A percentile compares a stretch with the other conserved stretches of the same genome.
These are phyloP conservation scores for Hyaloperonospora brassicae DNA, from an alignment of 352 stramenopile genomes.

Conservation along the genomic window DNA sequence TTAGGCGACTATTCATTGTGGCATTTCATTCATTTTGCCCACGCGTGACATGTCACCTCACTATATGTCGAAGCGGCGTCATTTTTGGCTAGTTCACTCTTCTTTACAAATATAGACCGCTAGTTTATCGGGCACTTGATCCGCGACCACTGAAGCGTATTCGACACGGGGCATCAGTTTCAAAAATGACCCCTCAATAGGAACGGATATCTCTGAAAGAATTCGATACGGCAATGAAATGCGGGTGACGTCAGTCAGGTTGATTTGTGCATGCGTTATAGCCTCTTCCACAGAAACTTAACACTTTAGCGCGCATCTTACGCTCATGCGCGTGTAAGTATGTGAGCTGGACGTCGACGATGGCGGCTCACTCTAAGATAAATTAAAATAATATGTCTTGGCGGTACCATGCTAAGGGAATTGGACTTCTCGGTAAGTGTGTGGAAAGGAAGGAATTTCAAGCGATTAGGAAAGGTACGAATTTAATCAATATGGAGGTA, in stretches of 20 bases:
- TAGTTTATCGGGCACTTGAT: not conserved
- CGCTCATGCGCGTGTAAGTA: not conserved
- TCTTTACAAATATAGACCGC: too few species aligned
- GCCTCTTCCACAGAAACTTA: not conserved
- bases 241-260: not conserved
- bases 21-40: not conserved
- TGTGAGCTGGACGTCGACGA: not conserved
- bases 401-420: too few species aligned
- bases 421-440: too few species aligned
- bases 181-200: not conserved
- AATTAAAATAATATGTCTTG: not conserved
- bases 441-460: too few species aligned
- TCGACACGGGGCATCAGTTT: not conserved
- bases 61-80: not conserved
- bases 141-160: not conserved
- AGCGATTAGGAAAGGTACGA: too few species aligned
- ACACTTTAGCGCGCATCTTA: not conserved
- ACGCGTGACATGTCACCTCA: not conserved
- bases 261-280: not conserved
- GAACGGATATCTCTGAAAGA: not conserved
- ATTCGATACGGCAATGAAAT: not conserved
- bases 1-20: not conserved
- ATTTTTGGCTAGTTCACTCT: too few species aligned
- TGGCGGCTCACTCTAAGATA: not conserved
- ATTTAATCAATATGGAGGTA: not conserved